These are phyloP conservation scores for Tetraselmis chui DNA, from an alignment of 139 green algal genomes.

Conservation along the genomic window DNA sequence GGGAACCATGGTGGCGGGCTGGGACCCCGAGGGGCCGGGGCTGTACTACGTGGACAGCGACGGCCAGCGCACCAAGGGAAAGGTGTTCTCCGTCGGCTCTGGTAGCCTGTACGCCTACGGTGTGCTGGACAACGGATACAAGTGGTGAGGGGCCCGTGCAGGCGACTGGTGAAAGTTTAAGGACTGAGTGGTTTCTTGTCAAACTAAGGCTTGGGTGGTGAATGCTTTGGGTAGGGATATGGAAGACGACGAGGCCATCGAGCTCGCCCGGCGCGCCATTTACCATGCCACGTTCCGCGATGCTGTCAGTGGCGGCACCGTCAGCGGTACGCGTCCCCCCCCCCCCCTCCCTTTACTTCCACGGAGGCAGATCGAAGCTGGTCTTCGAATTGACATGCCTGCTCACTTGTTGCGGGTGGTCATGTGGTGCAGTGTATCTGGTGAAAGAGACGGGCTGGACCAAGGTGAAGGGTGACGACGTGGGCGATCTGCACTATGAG, in stretches of 20 bases:
- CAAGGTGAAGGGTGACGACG: constrained; percentile 92
- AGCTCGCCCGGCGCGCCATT: constrained; percentile 89
- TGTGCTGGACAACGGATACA: constrained; percentile 89
- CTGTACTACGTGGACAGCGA: constrained; percentile 98
- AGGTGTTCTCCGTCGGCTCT: constrained; percentile 92
- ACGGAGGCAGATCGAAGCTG: no score
- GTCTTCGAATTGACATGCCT: no score
- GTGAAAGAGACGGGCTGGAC: constrained; percentile 91
- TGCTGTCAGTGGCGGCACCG: constrained; percentile 89
- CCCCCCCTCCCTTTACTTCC: no score
- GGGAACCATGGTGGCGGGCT: constrained; percentile 97
- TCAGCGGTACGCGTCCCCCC: constrained; percentile 44
- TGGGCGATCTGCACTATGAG: constrained; percentile 92
- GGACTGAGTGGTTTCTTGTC: background rate
- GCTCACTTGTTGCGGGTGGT: background rate
- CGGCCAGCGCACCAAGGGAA: constrained; percentile 86
- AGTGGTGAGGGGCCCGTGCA: constrained; percentile 52
- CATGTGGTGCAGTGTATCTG: constrained; percentile 81
- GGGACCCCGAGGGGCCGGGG: constrained; percentile 73
- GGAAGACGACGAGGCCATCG: constrained; percentile 83
- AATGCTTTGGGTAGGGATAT: constrained; percentile 65
- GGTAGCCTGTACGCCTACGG: constrained; percentile 97
- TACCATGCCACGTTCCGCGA: constrained; percentile 99
- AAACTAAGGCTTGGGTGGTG: background rate
- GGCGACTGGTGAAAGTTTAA: no score